phyloP scores from a whole-genome alignment of 345 rosid genomes.

The Mangifera indica region DNA sequence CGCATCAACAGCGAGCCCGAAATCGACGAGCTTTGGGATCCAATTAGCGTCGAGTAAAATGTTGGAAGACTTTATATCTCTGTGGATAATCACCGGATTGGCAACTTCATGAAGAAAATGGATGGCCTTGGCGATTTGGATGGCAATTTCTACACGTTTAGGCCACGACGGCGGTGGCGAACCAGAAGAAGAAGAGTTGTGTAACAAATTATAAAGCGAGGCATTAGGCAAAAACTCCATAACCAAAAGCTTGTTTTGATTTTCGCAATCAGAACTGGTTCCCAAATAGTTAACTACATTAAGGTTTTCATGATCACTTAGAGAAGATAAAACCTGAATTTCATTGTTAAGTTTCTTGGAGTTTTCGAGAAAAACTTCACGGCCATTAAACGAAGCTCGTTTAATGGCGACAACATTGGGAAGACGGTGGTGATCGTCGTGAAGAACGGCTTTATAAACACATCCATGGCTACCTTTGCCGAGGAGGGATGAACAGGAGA shows the following conservation, averaged over 20 bases:
- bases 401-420: slow-evolving; percentile 50
- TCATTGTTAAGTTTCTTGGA: slow-evolving; percentile 56
- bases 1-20: slow-evolving; percentile 53
- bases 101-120: slow-evolving; percentile 47
- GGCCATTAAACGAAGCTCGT: slow-evolving; percentile 28
- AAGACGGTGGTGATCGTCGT: slow-evolving; percentile 1
- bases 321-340: slow-evolving; percentile 49
- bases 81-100: slow-evolving; percentile 49
- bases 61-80: slow-evolving; percentile 75
- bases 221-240: slow-evolving; percentile 78
- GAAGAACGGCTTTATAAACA: slow-evolving; percentile 43
- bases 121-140: slow-evolving; percentile 58
- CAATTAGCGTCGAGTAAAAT: slow-evolving; percentile 53
- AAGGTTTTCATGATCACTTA: slow-evolving; percentile 24
- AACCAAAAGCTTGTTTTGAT: slow-evolving; percentile 48
- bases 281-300: slow-evolving; percentile 50
- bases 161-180: slow-evolving; percentile 49
- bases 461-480: slow-evolving; percentile 89
- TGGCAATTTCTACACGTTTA: slow-evolving; percentile 51
- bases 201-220: slow-evolving; percentile 58
- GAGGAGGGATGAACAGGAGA: slow-evolving; percentile 54
- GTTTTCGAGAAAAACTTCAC: slow-evolving; percentile 31
- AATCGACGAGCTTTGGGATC: slow-evolving; percentile 62
- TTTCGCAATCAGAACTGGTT: slow-evolving; percentile 1
- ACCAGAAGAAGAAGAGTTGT: slow-evolving; percentile 22